Evolutionary conservation across 176 grass and related monocot species (phyloP), one percentile per base, ranked within the genome.

Genomic region (Eleusine indica): DNA sequence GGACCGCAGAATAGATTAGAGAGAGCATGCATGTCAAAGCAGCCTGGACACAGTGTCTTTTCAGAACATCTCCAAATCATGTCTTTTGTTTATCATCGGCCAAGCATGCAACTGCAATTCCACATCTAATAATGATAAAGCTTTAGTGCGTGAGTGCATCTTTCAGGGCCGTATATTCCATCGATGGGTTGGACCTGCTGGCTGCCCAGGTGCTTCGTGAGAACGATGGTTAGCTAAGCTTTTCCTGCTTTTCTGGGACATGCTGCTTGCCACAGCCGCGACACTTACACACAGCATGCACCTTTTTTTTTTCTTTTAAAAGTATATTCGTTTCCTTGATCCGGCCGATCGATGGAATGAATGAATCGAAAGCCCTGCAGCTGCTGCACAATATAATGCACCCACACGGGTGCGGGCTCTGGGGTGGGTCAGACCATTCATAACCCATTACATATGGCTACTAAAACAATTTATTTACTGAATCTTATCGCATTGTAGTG

Each of bases 231-330:
- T 74, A 15, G 28, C 15, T 66, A 4, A 4, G 46, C 43, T 79
- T 86, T 87, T 52, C 69, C 85, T 67, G 69, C 87, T 87, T 93
- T 93, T 71, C 30, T 82, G 88, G 88, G 87, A 87, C 85, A 90
- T 74, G 67, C 74, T 93, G 91, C 81, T 78, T 37, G 81, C 77
- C 81, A 28, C 81, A 35, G 74, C 75, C 10, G 82, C 83, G 87
- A 93, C 91, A 93, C 32, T 35, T 35, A 35, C 85, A 87, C 69
- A 71, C 89, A 47, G 11, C 80, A 71, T 70, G 74, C 76, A 43
- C 58, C 60, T 65, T 42, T 18, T 56, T 21, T 4, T 42, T 22
- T n/a, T 35, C 10, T 37, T 79, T 48, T 3, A 64, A 30, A 10
- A 4, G 11, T 25, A 62, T 64, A 64, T 30, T 64, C 25, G 3